A percentile compares a stretch with the other conserved stretches of the same genome.
These are phyloP conservation scores for Capillidium heterosporum DNA, from an alignment of 371 early-diverging fungal species.

Conservation along the genomic window DNA sequence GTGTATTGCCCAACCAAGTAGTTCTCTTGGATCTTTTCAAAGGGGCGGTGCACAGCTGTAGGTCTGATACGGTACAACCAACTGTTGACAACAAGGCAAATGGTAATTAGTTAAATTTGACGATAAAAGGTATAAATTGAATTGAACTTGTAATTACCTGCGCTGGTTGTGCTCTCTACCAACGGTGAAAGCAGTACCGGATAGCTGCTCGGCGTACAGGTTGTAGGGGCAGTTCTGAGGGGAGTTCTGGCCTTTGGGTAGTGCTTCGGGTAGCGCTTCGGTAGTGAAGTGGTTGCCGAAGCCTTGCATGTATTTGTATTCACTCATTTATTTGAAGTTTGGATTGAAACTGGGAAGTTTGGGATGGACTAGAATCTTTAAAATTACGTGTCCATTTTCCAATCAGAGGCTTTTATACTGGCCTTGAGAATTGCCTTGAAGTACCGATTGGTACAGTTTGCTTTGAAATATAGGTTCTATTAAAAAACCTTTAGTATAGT, in stretches of 20 bases:
- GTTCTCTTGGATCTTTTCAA: slow-evolving; percentile 16
- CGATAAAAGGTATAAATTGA: background rate
- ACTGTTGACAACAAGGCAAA: slow-evolving; percentile 14
- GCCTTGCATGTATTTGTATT: slow-evolving; percentile 39
- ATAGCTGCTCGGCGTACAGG: slow-evolving; percentile 88
- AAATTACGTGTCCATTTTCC: too few relatives aligned
- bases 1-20: slow-evolving; percentile 32
- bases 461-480: too few relatives aligned
- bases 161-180: slow-evolving; percentile 68
- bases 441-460: too few relatives aligned
- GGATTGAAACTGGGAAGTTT: too few relatives aligned
- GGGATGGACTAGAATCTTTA: too few relatives aligned
- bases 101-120: background rate
- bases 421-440: too few relatives aligned
- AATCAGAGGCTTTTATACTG: too few relatives aligned
- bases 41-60: slow-evolving; percentile 73
- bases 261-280: slow-evolving; percentile 69
- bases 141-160: slow-evolving; percentile 22
- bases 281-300: slow-evolving; percentile 70
- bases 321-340: background rate
- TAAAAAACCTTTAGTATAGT: too few relatives aligned
- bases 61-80: slow-evolving; percentile 95
- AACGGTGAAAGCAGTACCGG: slow-evolving; percentile 89
- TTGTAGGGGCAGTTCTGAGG: slow-evolving; percentile 82
- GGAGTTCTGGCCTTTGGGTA: slow-evolving; percentile 83